phyloP scores from a whole-genome alignment of 2,329 filamentous ascomycete genomes.

The Chrysoporthe cubensis region DNA sequence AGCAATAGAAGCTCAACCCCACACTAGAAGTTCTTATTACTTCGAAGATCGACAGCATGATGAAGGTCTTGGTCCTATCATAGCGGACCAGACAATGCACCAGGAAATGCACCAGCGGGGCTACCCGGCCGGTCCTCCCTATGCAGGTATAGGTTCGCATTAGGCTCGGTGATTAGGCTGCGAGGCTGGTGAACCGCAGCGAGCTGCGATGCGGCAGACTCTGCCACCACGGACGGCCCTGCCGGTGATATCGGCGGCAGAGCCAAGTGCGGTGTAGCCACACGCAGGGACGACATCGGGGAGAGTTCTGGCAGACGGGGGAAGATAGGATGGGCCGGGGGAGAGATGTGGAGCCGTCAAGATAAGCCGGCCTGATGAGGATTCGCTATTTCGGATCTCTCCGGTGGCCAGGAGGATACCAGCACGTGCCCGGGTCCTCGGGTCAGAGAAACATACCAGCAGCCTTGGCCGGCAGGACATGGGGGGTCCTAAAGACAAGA shows the following conservation, averaged over 20 bases:
- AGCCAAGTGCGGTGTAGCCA: not conserved
- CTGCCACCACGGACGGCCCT: not conserved
- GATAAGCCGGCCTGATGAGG: not conserved
- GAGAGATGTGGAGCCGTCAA: not conserved
- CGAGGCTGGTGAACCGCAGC: not conserved
- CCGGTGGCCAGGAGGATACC: not conserved
- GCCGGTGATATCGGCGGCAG: conserved; percentile 3
- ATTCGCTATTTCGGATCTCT: not conserved
- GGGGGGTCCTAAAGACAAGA: not conserved
- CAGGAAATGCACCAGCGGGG: not conserved
- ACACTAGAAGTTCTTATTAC: not conserved
- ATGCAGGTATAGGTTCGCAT: conserved; percentile 12
- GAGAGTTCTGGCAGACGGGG: not conserved
- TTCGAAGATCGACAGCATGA: conserved; percentile 1
- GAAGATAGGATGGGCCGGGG: not conserved
- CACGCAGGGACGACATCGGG: not conserved
- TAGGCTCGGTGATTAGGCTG: conserved; percentile 7
- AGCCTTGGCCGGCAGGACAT: not conserved
- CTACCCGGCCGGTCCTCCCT: not conserved
- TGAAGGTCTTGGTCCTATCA: not conserved
- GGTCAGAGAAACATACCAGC: not conserved
- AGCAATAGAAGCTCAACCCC: not conserved
- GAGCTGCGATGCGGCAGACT: not conserved
- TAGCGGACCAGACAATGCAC: not conserved
- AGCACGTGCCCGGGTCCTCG: not conserved